These are phyloP conservation scores for Gamsiella multidivaricata DNA, from an alignment of 192 early-diverging fungal species.

Conservation along the genomic window DNA sequence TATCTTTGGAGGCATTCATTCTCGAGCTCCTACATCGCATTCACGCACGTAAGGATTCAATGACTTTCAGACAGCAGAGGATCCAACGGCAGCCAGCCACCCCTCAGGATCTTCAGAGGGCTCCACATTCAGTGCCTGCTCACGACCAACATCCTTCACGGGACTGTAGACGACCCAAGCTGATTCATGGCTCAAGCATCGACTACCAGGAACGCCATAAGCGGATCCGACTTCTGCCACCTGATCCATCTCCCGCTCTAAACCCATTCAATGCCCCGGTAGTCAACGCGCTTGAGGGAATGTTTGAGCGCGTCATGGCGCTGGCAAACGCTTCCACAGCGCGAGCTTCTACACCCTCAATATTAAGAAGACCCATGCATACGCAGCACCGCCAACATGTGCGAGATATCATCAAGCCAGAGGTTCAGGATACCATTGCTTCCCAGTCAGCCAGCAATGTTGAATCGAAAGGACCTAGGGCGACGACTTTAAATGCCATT, in stretches of 20 bases:
- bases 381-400: background rate
- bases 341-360: background rate
- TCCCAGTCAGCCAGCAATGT: background rate
- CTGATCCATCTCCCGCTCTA: conserved; percentile 12
- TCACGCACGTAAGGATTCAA: too few relatives aligned
- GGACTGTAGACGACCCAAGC: too few relatives aligned
- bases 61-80: too few relatives aligned
- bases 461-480: background rate
- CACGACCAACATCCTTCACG: too few relatives aligned
- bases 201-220: conserved; percentile 30
- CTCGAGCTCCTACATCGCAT: too few relatives aligned
- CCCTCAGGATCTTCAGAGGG: background rate
- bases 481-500: background rate
- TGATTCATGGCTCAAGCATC: conserved; percentile 25
- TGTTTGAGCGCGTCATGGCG: conserved; percentile 49
- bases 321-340: conserved; percentile 14
- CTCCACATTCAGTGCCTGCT: background rate
- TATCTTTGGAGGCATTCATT: too few relatives aligned
- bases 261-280: conserved; percentile 46
- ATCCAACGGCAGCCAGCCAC: too few relatives aligned
- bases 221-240: conserved; percentile 15
- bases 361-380: background rate
- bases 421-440: conserved; percentile 39
- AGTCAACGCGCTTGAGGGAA: conserved; percentile 28
- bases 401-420: conserved; percentile 8